Conservation (phyloP, 495 filamentous ascomycete genomes). For the Friedmanniomyces simplex region DNA sequence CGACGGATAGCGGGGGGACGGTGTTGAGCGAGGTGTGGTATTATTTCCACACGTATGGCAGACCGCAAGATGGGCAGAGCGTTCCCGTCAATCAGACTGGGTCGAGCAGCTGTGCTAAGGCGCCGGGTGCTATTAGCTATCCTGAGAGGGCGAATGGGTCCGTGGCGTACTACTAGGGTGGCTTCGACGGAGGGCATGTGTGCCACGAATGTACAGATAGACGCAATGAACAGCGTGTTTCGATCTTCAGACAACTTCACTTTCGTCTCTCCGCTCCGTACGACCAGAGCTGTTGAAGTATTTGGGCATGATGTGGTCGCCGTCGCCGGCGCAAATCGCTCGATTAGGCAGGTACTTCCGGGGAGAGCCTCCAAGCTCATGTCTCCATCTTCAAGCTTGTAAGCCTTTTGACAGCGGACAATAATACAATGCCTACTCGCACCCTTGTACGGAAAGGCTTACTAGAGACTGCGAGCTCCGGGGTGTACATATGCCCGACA, state of each 20-base stretch:
- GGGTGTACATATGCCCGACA: constrained; percentile 9
- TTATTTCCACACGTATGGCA: constrained; percentile 38
- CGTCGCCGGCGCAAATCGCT: not conserved
- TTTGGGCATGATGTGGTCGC: not conserved
- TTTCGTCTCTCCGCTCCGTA: too few species aligned
- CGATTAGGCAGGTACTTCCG: too few species aligned
- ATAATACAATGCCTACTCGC: constrained; percentile 2
- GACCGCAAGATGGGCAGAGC: constrained; percentile 35
- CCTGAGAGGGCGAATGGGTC: constrained; percentile 27
- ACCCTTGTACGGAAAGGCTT: not conserved
- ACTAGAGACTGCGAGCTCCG: not conserved
- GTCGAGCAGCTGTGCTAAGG: constrained; percentile 36
- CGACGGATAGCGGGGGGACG: constrained; percentile 37
- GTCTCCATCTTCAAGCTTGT: too few species aligned
- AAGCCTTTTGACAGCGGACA: not conserved
- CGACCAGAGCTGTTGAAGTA: too few species aligned
- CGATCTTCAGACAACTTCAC: too few species aligned
- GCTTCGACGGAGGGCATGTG: too few species aligned
- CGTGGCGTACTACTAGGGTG: not conserved
- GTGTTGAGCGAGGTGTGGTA: constrained; percentile 42
- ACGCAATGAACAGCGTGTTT: too few species aligned
- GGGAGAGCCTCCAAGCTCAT: too few species aligned
- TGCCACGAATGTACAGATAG: not conserved
- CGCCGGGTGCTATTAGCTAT: constrained; percentile 34
- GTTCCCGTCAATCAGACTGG: constrained; percentile 33